Percentiles rank a stretch among this genome's conserved stretches.
phyloP scores from a whole-genome alignment of 331 rosid genomes.

The Malus hybrid region DNA sequence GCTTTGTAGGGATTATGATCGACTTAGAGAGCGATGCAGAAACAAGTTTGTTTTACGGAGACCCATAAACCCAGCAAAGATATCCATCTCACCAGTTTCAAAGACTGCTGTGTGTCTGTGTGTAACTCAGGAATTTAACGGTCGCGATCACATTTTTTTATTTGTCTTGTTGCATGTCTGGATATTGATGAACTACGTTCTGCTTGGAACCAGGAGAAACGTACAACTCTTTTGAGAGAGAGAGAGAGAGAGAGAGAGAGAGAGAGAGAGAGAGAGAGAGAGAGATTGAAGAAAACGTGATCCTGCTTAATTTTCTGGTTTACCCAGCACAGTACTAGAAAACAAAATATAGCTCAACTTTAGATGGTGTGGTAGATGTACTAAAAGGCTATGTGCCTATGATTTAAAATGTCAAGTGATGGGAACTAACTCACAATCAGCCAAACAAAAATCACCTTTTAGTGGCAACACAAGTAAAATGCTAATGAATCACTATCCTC shows the following conservation, averaged over 20 bases:
- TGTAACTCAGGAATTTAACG: background rate
- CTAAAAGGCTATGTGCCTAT: too few relatives aligned
- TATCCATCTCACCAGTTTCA: background rate
- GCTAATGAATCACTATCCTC: too few relatives aligned
- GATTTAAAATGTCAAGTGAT: too few relatives aligned
- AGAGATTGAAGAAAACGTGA: background rate
- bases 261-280: background rate
- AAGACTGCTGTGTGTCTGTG: background rate
- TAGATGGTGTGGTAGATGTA: too few relatives aligned
- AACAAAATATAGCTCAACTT: too few relatives aligned
- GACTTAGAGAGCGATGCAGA: background rate
- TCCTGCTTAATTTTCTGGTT: too few relatives aligned
- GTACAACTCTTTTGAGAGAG: background rate
- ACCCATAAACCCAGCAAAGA: background rate
- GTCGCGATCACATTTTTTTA: background rate
- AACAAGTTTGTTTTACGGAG: background rate
- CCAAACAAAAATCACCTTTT: too few relatives aligned
- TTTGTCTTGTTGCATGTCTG: conserved; percentile 4
- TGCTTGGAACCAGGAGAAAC: background rate
- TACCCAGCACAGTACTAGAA: background rate
- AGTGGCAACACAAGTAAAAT: too few relatives aligned
- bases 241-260: background rate
- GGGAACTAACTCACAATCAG: too few relatives aligned
- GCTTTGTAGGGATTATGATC: background rate
- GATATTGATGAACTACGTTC: background rate